A percentile compares a stretch with the other conserved stretches of the same genome.
These are phyloP conservation scores for Prunus dulcis DNA, from an alignment of 306 rosid genomes.

Conservation along the genomic window DNA sequence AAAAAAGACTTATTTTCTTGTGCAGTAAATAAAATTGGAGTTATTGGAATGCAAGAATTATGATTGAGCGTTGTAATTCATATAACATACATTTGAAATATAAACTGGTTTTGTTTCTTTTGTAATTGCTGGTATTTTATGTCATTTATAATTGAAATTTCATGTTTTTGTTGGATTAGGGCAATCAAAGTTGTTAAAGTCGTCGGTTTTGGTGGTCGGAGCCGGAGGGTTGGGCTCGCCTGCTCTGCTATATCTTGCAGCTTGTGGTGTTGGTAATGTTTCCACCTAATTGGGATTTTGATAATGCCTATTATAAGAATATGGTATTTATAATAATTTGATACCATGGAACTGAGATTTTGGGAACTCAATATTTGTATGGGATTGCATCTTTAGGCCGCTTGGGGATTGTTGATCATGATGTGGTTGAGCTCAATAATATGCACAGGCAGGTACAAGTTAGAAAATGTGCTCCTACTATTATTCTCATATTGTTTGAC, in stretches of 20 bases:
- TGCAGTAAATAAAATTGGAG: background rate
- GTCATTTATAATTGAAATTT: background rate
- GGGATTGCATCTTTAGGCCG: conserved; percentile 44
- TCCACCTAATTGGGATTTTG: background rate
- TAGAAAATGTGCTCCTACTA: background rate
- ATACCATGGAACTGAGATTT: background rate
- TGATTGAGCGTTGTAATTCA: background rate
- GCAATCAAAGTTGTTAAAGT: conserved; percentile 69
- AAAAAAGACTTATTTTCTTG: background rate
- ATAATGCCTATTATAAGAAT: background rate
- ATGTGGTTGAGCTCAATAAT: conserved; percentile 87
- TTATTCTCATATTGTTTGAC: background rate
- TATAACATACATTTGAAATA: background rate
- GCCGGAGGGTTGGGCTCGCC: conserved; percentile 98
- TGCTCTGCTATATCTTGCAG: conserved; percentile 83
- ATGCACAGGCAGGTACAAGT: conserved; percentile 92
- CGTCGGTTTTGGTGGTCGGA: conserved; percentile 86
- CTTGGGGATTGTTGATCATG: conserved; percentile 87
- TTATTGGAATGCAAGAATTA: background rate
- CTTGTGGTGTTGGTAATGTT: conserved; percentile 79
- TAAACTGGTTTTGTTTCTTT: background rate
- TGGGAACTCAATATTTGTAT: conserved; percentile 25
- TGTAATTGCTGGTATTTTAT: background rate
- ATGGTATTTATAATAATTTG: background rate
- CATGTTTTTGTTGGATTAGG: conserved; percentile 29